These are phyloP conservation scores for Auriscalpium orientale DNA, from an alignment of 768 basidiomycete genomes.

Conservation along the genomic window DNA sequence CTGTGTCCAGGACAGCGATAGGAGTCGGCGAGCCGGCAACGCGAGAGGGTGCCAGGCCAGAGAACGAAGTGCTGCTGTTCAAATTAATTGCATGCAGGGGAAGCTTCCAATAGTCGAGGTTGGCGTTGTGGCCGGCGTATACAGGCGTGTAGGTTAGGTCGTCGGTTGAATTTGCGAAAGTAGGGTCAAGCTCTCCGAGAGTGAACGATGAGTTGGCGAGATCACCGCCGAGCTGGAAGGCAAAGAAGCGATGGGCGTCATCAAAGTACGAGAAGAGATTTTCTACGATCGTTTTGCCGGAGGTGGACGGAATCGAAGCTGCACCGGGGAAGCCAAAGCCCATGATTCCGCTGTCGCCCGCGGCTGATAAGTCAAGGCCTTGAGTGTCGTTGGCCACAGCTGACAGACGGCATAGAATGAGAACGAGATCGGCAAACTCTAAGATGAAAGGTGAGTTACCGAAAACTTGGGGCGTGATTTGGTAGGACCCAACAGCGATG, in stretches of 20 bases:
- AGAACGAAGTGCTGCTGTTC: constrained; percentile 29
- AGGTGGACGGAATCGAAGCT: constrained; percentile 36
- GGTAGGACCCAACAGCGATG: constrained; percentile 36
- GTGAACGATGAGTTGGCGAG: constrained; percentile 37
- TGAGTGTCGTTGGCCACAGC: constrained; percentile 38
- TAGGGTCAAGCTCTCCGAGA: constrained; percentile 41
- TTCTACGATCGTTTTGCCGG: constrained; percentile 38
- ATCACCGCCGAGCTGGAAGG: constrained; percentile 39
- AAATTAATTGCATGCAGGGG: constrained; percentile 39
- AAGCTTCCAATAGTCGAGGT: constrained; percentile 54
- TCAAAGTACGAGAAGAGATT: constrained; percentile 38
- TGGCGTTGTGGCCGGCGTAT: constrained; percentile 24
- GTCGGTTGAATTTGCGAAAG: constrained; percentile 23
- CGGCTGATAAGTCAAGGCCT: constrained; percentile 35
- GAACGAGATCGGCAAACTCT: background rate
- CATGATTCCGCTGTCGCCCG: constrained; percentile 47
- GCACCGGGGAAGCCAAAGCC: constrained; percentile 44
- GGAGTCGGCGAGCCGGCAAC: constrained; percentile 32
- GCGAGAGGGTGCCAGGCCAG: constrained; percentile 35
- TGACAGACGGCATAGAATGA: constrained; percentile 14
- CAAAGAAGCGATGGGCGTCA: constrained; percentile 39
- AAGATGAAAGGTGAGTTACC: constrained; percentile 24
- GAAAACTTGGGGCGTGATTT: constrained; percentile 40
- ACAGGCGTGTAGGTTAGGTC: constrained; percentile 34
- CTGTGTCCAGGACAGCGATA: constrained; percentile 58